These are phyloP conservation scores for Batkoa obscura DNA, from an alignment of 371 early-diverging fungal species.

Conservation along the genomic window DNA sequence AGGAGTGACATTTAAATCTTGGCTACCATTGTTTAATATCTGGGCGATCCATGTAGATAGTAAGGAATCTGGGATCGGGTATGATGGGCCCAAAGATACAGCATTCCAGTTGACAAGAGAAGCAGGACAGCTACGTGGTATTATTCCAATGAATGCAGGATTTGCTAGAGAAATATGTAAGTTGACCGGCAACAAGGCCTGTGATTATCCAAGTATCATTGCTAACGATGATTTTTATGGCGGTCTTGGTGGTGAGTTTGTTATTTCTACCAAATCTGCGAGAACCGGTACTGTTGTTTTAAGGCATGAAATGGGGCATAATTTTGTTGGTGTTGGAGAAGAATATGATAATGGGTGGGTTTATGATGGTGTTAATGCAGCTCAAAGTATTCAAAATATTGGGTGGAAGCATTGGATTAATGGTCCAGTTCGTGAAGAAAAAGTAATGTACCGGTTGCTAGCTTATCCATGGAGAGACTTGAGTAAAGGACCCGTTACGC, in stretches of 20 bases:
- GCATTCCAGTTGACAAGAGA: conserved; percentile 34
- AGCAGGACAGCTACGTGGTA: conserved; percentile 32
- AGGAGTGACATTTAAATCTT: conserved; percentile 23
- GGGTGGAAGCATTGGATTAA: conserved; percentile 34
- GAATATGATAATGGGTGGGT: conserved; percentile 37
- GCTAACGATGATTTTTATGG: conserved; percentile 36
- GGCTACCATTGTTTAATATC: conserved; percentile 31
- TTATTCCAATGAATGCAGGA: conserved; percentile 23
- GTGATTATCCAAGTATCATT: conserved; percentile 35
- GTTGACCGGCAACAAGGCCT: conserved; percentile 21
- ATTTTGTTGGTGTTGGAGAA: conserved; percentile 27
- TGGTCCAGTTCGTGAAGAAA: conserved; percentile 16
- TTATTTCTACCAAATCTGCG: conserved; percentile 28
- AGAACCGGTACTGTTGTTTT: conserved; percentile 32
- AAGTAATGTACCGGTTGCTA: conserved; percentile 14
- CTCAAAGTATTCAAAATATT: conserved; percentile 10
- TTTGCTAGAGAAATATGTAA: conserved; percentile 25
- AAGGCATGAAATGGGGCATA: conserved; percentile 38
- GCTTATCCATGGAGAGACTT: conserved; percentile 35
- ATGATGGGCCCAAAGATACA: conserved; percentile 23
- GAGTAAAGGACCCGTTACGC: conserved; percentile 21
- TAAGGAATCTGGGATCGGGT: conserved; percentile 28
- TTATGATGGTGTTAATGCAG: conserved; percentile 30
- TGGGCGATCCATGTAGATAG: conserved; percentile 27
- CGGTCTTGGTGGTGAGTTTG: conserved; percentile 41